These are phyloP conservation scores for Verticillium nonalfalfae DNA, from an alignment of 2,329 filamentous ascomycete species.

Conservation along the genomic window DNA sequence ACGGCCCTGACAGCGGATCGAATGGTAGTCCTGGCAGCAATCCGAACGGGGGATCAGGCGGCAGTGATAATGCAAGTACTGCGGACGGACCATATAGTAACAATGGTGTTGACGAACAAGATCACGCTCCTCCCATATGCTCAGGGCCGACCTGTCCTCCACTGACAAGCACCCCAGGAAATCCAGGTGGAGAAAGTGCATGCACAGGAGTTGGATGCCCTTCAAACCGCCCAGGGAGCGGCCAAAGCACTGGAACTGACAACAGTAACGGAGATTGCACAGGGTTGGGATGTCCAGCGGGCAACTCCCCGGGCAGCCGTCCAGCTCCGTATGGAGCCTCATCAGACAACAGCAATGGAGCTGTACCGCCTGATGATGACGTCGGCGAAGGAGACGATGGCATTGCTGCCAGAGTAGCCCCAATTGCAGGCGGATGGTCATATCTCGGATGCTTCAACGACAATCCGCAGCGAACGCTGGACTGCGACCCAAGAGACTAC, in stretches of 20 bases:
- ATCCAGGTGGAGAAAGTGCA: not conserved
- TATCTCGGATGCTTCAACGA: slow-evolving; percentile 26
- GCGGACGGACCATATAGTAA: not conserved
- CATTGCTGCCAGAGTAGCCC: not conserved
- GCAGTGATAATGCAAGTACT: not conserved
- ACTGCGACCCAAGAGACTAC: slow-evolving; percentile 16
- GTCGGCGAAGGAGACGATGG: not conserved
- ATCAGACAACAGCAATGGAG: not conserved
- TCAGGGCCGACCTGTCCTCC: not conserved
- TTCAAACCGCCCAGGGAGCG: not conserved
- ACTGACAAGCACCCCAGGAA: not conserved
- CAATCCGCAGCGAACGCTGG: slow-evolving; percentile 8
- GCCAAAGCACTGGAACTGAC: not conserved
- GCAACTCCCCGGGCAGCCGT: not conserved
- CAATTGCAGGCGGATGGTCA: slow-evolving; percentile 14
- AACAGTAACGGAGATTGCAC: not conserved
- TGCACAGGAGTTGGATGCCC: not conserved
- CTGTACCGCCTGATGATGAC: not conserved
- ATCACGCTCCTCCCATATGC: not conserved
- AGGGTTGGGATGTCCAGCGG: not conserved
- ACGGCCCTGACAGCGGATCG: not conserved
- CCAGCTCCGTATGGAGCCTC: not conserved
- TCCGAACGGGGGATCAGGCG: not conserved
- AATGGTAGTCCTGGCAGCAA: not conserved
- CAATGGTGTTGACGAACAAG: not conserved